Percentiles rank a stretch among this genome's conserved stretches.
phyloP scores from a whole-genome alignment of 2,329 filamentous ascomycete species.

The Periconia sp. region DNA sequence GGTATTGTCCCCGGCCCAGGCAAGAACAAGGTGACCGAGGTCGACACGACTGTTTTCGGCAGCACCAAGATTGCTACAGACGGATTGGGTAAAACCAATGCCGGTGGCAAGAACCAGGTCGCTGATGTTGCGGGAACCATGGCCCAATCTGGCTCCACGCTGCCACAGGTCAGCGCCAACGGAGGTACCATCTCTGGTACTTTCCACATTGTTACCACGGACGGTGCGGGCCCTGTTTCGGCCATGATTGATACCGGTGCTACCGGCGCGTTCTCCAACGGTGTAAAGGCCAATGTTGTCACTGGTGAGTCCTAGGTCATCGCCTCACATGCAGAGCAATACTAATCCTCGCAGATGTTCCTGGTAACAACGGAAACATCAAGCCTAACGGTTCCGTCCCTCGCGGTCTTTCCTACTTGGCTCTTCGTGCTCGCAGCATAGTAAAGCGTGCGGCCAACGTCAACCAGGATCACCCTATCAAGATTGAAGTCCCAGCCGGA shows the following conservation, averaged over 20 bases:
- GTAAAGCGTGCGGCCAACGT: conserved; percentile 17
- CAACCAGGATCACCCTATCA: conserved; percentile 14
- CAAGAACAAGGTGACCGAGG: conserved; percentile 46
- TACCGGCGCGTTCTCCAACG: conserved; percentile 45
- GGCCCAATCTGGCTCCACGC: conserved; percentile 53
- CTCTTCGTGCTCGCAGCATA: conserved; percentile 7
- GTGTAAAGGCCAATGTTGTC: conserved; percentile 13
- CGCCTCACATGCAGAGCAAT: background rate
- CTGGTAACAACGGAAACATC: conserved; percentile 22
- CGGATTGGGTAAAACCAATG: conserved; percentile 44
- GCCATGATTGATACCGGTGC: conserved; percentile 63
- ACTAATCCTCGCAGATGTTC: conserved; percentile 8
- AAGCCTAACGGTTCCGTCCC: conserved; percentile 13
- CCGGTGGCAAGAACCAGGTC: conserved; percentile 41
- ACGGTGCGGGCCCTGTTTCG: conserved; percentile 63
- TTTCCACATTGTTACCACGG: conserved; percentile 64
- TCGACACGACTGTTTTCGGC: conserved; percentile 51
- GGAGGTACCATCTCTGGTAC: conserved; percentile 61
- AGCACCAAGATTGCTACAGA: conserved; percentile 38
- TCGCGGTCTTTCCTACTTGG: conserved; percentile 5
- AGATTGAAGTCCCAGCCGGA: conserved; percentile 50
- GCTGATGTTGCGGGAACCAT: conserved; percentile 43
- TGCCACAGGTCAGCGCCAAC: conserved; percentile 57
- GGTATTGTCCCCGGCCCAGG: conserved; percentile 46
- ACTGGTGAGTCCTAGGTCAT: conserved; percentile 2